Conservation (phyloP, 345 rosid species). For the Xanthoceras sorbifolium region DNA sequence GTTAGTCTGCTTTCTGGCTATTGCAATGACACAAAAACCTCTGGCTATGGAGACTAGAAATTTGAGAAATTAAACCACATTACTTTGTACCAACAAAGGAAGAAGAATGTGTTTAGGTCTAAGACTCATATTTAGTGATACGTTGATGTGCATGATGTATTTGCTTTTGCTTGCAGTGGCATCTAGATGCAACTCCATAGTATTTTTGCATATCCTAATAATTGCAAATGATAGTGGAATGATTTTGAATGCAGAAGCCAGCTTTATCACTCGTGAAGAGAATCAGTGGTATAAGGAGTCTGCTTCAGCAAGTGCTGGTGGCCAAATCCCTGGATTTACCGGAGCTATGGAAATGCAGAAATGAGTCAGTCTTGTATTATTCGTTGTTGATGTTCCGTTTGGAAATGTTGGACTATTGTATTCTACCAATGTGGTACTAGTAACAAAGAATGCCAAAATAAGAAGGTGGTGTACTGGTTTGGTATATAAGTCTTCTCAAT, state of each 20-base stretch:
- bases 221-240: not conserved
- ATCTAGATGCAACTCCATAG: not conserved
- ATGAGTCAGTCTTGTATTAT: not conserved
- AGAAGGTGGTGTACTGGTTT: not conserved
- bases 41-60: not conserved
- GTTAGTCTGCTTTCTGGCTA: not conserved
- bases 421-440: not conserved
- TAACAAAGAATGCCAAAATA: not conserved
- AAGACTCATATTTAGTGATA: not conserved
- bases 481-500: not conserved
- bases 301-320: slow-evolving; percentile 42
- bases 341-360: not conserved
- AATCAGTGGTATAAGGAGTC: slow-evolving; percentile 85
- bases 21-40: not conserved
- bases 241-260: slow-evolving; percentile 65
- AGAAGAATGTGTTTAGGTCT: not conserved
- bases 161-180: not conserved
- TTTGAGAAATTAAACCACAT: not conserved
- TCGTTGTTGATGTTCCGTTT: not conserved
- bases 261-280: slow-evolving; percentile 69
- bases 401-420: not conserved
- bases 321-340: slow-evolving; percentile 36
- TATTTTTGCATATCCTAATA: not conserved
- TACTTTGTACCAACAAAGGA: not conserved
- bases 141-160: not conserved